Conservation (phyloP, 192 early-diverging fungal genomes). For the Entomortierella lignicola region DNA sequence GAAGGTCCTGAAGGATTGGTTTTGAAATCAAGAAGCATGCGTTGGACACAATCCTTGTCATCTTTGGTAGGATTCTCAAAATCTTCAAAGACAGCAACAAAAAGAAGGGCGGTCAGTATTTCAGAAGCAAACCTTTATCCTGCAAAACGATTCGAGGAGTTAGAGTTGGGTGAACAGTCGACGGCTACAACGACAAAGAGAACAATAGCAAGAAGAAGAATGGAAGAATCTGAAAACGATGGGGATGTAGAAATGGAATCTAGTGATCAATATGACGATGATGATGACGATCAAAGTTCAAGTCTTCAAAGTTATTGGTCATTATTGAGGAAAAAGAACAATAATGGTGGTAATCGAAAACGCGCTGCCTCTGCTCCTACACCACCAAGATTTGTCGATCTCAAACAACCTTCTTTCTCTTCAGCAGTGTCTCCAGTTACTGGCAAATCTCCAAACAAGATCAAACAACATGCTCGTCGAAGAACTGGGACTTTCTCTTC, state of each 20-base stretch:
- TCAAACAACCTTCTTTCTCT: neutral
- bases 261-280: neutral
- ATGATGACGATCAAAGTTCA: neutral
- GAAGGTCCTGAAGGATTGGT: neutral
- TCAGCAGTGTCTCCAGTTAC: neutral
- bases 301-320: constrained; percentile 11
- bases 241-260: neutral
- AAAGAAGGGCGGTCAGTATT: neutral
- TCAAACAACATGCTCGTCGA: constrained; percentile 5
- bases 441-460: neutral
- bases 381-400: neutral
- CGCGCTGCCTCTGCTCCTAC: neutral
- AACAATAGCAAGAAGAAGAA: constrained; percentile 15
- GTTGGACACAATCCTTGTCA: constrained; percentile 14
- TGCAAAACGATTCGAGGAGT: constrained; percentile 21
- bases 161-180: constrained; percentile 25
- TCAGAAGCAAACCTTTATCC: constrained; percentile 13
- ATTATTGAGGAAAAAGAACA: constrained; percentile 9
- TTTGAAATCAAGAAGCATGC: neutral
- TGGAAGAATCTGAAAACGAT: neutral
- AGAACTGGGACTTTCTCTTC: constrained; percentile 1
- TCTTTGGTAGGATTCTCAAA: neutral
- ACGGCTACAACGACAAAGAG: neutral
- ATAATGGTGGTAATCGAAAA: constrained; percentile 4
- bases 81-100: too few species aligned